phyloP scores from a whole-genome alignment of 106 monocot genomes.

The Dactylorhiza incarnata region DNA sequence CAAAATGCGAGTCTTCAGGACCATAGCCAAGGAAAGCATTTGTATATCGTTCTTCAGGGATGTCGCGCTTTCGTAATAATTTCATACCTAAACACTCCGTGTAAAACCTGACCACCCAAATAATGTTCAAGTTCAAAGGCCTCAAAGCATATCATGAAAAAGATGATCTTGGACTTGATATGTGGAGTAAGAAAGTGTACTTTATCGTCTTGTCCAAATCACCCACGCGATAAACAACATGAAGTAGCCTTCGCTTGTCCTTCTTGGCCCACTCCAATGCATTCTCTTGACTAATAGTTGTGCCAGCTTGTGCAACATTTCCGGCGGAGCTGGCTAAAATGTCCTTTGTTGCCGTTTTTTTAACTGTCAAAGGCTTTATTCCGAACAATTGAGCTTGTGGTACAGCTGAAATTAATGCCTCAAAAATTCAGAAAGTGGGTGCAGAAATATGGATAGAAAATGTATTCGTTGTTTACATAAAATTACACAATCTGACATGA shows the following conservation, averaged over 20 bases:
- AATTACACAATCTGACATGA: background rate
- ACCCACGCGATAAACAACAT: conserved; percentile 86
- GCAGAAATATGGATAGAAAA: background rate
- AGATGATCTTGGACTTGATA: background rate
- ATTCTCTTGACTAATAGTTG: conserved; percentile 26
- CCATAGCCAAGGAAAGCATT: conserved; percentile 93
- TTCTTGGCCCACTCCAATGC: conserved; percentile 61
- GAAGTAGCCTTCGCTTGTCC: conserved; percentile 67
- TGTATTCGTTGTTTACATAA: background rate
- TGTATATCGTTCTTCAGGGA: conserved; percentile 86
- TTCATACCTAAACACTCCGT: conserved; percentile 93
- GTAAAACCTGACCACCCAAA: conserved; percentile 50
- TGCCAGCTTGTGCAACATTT: conserved; percentile 25
- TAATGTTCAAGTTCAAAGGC: conserved; percentile 6
- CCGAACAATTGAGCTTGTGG: conserved; percentile 26
- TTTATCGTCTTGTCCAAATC: conserved; percentile 84
- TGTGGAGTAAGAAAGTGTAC: conserved; percentile 16
- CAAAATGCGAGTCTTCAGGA: conserved; percentile 86
- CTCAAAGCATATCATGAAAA: background rate
- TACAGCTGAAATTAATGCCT: conserved; percentile 18
- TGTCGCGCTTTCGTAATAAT: conserved; percentile 70
- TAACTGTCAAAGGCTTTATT: conserved; percentile 12
- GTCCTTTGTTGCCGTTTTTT: conserved; percentile 8
- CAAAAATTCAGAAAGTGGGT: background rate
- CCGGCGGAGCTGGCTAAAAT: conserved; percentile 17